A percentile compares a stretch with the other conserved stretches of the same genome.
phyloP scores from a whole-genome alignment of 225 moss, liverwort and hornwort species.

The Neckera pumila region DNA sequence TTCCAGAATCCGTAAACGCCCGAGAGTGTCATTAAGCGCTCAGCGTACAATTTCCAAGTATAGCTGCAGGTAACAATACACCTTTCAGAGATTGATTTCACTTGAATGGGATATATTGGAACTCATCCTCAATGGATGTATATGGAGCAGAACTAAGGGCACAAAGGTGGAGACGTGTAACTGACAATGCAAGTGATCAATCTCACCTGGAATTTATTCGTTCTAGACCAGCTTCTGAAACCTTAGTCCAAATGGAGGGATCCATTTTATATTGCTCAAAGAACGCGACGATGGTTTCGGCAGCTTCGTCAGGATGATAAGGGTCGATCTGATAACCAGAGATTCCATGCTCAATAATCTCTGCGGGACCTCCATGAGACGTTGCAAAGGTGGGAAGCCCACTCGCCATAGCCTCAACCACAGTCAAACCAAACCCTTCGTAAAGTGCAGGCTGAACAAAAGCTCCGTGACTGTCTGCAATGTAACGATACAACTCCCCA shows the following conservation, averaged over 20 bases:
- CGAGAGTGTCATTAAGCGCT: constrained; percentile 67
- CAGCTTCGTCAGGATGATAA: constrained; percentile 50
- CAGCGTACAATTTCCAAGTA: constrained; percentile 68
- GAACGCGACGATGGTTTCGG: constrained; percentile 30
- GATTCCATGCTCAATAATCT: constrained; percentile 59
- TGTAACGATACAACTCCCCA: constrained; percentile 77
- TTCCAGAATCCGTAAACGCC: constrained; percentile 79
- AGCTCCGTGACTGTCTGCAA: constrained; percentile 59
- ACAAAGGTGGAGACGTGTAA: neutral
- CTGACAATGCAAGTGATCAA: neutral
- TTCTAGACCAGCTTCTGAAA: constrained; percentile 57
- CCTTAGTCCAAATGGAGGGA: constrained; percentile 30
- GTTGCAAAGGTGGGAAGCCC: constrained; percentile 91
- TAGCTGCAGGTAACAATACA: constrained; percentile 19
- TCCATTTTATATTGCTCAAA: constrained; percentile 45
- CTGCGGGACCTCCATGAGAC: constrained; percentile 65
- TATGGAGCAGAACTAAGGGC: too few species aligned
- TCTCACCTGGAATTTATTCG: constrained; percentile 55
- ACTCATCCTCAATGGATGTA: neutral
- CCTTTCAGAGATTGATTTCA: neutral
- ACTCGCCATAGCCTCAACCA: constrained; percentile 78
- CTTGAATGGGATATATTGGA: neutral
- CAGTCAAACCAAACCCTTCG: constrained; percentile 83
- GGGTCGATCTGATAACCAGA: constrained; percentile 87
- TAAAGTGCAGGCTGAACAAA: constrained; percentile 89